Percentiles rank a stretch among this genome's conserved stretches.
These are phyloP conservation scores for Vicia villosa DNA, from an alignment of 306 rosid species.

Conservation along the genomic window DNA sequence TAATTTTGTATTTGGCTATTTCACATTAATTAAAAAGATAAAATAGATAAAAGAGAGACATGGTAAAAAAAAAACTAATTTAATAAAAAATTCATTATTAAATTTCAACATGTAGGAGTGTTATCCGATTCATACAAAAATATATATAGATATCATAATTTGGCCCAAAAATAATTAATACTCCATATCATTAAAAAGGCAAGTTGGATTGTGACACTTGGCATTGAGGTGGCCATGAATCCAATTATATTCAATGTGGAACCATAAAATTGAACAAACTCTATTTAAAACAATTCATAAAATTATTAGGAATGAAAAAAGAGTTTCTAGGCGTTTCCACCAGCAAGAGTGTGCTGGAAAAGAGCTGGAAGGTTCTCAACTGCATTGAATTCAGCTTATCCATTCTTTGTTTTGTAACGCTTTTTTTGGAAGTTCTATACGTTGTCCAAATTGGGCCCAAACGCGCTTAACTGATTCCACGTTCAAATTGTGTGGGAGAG, in stretches of 20 bases:
- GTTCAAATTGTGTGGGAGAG: conserved; percentile 11
- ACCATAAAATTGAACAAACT: conserved; percentile 9
- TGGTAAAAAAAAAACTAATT: too few species aligned
- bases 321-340: conserved; percentile 27
- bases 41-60: background rate
- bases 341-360: conserved; percentile 33
- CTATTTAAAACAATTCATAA: background rate
- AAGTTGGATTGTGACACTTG: conserved; percentile 29
- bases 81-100: too few species aligned
- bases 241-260: conserved; percentile 6
- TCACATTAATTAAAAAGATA: too few species aligned
- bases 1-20: too few species aligned
- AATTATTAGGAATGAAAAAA: background rate
- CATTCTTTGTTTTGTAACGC: conserved; percentile 18
- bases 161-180: too few species aligned
- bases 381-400: conserved; percentile 30
- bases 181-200: too few species aligned
- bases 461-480: background rate
- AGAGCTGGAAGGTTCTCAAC: conserved; percentile 42
- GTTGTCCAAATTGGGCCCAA: background rate
- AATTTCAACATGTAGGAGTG: too few species aligned
- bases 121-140: too few species aligned
- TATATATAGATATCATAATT: too few species aligned
- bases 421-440: background rate
- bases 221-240: background rate